Evolutionary conservation across 768 basidiomycete species (phyloP).

Genomic region (Ramaria rubella): DNA sequence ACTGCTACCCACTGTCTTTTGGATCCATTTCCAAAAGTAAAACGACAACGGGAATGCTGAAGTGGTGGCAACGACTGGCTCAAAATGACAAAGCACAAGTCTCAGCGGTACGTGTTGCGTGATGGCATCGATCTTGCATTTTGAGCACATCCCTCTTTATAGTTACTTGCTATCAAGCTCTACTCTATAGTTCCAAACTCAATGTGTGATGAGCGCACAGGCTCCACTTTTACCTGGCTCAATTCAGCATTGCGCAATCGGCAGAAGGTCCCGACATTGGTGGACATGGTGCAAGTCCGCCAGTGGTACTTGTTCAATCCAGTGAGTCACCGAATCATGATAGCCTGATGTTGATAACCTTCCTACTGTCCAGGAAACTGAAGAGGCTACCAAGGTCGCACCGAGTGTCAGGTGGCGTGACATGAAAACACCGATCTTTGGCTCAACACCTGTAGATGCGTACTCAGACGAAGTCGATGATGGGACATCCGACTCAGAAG

Average conservation of each 20-base stretch:
- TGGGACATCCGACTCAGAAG: no score
- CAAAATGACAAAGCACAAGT: neutral
- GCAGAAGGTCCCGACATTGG: slow-evolving; percentile 14
- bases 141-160: neutral
- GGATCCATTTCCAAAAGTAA: no score
- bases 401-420: neutral
- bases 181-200: slow-evolving; percentile 23
- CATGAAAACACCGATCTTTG: neutral
- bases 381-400: neutral
- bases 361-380: neutral
- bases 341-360: no score
- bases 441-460: neutral
- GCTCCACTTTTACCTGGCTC: slow-evolving; percentile 20
- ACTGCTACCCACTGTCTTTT: no score
- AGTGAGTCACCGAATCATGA: no score
- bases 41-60: no score
- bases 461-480: no score
- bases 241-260: slow-evolving; percentile 21
- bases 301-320: slow-evolving; percentile 11
- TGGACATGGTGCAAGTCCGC: slow-evolving; percentile 13
- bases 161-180: slow-evolving; percentile 20
- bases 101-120: neutral
- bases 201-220: slow-evolving; percentile 26
- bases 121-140: neutral
- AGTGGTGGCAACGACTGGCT: no score